Evolutionary conservation across 257 asterid genomes (phyloP).

Genomic region (Coffea canephora): DNA sequence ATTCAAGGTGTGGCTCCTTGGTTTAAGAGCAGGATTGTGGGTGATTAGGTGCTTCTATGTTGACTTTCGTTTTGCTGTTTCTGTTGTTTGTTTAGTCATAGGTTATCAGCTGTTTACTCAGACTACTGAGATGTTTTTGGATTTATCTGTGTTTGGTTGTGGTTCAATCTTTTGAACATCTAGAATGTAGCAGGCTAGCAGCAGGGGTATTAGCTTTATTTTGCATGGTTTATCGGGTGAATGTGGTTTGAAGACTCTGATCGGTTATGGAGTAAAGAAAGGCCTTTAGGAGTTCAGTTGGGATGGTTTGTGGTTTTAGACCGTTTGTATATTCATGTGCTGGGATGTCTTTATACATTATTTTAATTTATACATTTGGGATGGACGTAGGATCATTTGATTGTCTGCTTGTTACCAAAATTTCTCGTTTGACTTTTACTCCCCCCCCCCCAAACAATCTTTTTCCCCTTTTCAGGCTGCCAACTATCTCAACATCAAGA

Average conservation of each 20-base stretch:
- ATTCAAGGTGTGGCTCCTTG: neutral
- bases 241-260: neutral
- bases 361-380: too few relatives aligned
- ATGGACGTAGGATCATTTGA: neutral
- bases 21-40: neutral
- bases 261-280: neutral
- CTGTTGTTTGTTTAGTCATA: too few relatives aligned
- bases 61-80: too few relatives aligned
- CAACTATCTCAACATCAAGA: conserved; percentile 60
- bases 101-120: neutral
- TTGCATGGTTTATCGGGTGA: neutral
- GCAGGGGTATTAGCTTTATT: neutral
- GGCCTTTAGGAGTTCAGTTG: neutral
- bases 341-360: neutral
- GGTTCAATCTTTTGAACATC: neutral
- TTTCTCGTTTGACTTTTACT: neutral
- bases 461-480: conserved; percentile 51
- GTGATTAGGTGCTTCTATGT: neutral
- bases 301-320: neutral
- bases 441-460: too few relatives aligned
- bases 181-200: too few relatives aligned
- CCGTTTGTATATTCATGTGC: neutral
- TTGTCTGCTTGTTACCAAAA: neutral
- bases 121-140: neutral
- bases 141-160: neutral